Base-by-base conservation (phyloP, 2,329 filamentous ascomycete species). In the Phaeoacremonium minimum region DNA sequence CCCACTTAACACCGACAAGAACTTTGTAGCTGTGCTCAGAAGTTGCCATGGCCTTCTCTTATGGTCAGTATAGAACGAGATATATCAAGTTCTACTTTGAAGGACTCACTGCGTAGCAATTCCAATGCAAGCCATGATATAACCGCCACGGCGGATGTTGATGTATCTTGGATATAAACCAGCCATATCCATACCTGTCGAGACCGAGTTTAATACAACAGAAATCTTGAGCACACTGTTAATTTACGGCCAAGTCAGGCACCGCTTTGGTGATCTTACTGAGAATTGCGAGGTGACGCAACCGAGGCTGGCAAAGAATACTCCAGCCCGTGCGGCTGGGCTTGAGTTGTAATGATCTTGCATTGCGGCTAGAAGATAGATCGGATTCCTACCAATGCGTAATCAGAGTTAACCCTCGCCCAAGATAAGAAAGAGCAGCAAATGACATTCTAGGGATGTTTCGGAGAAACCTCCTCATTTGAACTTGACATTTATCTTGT, bases 371-470 rank as follows among this genome's bases (percentile, higher is more conserved):
- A 53, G 41, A 11, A 52, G 41, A 16, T 38, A 38, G 20, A 52
- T 53, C 9, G 49, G 50, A 14, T 46, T 52, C 49, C 50, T 52
- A n/a, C 51, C 40, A 4, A 52, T 38, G 3, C n/a, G n/a, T n/a
- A n/a, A n/a, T n/a, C n/a, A n/a, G n/a, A n/a, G n/a, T n/a, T n/a
- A n/a, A n/a, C n/a, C n/a, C n/a, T n/a, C n/a, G n/a, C n/a, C n/a
- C n/a, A n/a, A n/a, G n/a, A n/a, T n/a, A n/a, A 73, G 33, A 42
- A 17, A 11, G n/a, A n/a, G n/a, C n/a, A n/a, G n/a, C n/a, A n/a
- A n/a, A n/a, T n/a, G n/a, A n/a, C n/a, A n/a, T n/a, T n/a, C n/a
- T n/a, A n/a, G n/a, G n/a, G n/a, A n/a, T n/a, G n/a, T n/a, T n/a
- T n/a, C n/a, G n/a, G n/a, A n/a, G n/a, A n/a, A n/a, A n/a, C n/a